A percentile compares a stretch with the other conserved stretches of the same genome.
phyloP scores from a whole-genome alignment of 371 early-diverging fungal genomes.

The Smittium culicis region DNA sequence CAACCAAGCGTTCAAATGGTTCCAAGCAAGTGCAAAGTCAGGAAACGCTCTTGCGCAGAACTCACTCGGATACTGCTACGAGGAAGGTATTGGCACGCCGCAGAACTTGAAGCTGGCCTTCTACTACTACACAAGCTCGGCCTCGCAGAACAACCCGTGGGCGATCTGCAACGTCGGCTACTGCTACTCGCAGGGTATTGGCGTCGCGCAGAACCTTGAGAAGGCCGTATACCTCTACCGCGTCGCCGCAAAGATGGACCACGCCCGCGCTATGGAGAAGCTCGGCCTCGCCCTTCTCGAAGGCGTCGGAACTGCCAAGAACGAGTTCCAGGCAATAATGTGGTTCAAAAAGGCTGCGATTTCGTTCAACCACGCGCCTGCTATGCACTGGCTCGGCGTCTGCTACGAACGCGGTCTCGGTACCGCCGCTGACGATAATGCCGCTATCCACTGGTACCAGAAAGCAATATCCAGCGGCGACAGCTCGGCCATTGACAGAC shows the following conservation, averaged over 20 bases:
- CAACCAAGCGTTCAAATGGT: conserved; percentile 51
- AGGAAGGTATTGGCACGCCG: conserved; percentile 61
- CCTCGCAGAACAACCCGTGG: conserved; percentile 66
- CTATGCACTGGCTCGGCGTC: conserved; percentile 13
- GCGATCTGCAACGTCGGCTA: conserved; percentile 79
- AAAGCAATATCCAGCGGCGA: conserved; percentile 10
- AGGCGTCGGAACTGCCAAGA: conserved; percentile 45
- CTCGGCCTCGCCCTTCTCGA: conserved; percentile 42
- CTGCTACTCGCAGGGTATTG: conserved; percentile 74
- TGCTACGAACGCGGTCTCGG: conserved; percentile 15
- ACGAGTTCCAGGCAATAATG: conserved; percentile 40
- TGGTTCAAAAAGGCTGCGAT: conserved; percentile 56
- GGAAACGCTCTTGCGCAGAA: conserved; percentile 67
- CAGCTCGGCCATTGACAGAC: conserved; percentile 9
- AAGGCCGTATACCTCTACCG: conserved; percentile 60
- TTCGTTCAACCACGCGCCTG: conserved; percentile 11
- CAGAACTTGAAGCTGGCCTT: conserved; percentile 55
- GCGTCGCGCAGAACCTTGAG: conserved; percentile 39
- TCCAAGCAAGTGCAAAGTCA: conserved; percentile 44
- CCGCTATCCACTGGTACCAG: conserved; percentile 28
- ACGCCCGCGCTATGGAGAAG: conserved; percentile 63
- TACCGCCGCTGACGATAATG: conserved; percentile 1
- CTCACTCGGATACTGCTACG: conserved; percentile 79
- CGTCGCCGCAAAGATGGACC: conserved; percentile 45
- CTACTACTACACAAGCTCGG: conserved; percentile 62